Percentiles rank a stretch among this genome's conserved stretches.
These are phyloP conservation scores for Auriculariales sp. DNA, from an alignment of 768 basidiomycete genomes.

Conservation along the genomic window DNA sequence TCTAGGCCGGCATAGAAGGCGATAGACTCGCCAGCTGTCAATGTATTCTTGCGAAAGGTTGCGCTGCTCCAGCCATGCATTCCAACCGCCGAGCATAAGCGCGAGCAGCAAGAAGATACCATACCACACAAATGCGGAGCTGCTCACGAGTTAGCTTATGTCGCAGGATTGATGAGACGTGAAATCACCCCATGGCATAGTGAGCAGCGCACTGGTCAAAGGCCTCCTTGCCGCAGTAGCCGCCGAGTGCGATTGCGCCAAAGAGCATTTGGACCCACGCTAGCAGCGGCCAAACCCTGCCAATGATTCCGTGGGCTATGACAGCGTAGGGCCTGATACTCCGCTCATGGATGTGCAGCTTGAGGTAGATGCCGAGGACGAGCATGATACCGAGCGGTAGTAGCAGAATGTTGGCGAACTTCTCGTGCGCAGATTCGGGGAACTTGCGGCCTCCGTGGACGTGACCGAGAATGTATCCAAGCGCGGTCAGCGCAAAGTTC, in stretches of 20 bases:
- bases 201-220: constrained; percentile 81
- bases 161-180: no score
- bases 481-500: constrained; percentile 54
- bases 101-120: background rate
- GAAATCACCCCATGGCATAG: constrained; percentile 51
- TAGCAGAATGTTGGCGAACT: constrained; percentile 46
- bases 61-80: constrained; percentile 10
- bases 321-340: constrained; percentile 61
- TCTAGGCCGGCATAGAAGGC: background rate
- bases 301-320: constrained; percentile 57
- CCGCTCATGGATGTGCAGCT: constrained; percentile 76
- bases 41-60: constrained; percentile 21
- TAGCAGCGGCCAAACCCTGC: constrained; percentile 69
- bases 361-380: constrained; percentile 72
- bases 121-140: background rate
- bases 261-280: constrained; percentile 87
- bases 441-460: constrained; percentile 74
- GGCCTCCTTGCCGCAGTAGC: constrained; percentile 66
- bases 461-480: constrained; percentile 73
- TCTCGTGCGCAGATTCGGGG: constrained; percentile 55
- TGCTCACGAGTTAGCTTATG: no score
- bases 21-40: constrained; percentile 11
- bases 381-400: constrained; percentile 57
- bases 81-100: background rate
- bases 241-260: constrained; percentile 57